phyloP scores from a whole-genome alignment of 768 basidiomycete genomes.

The Wakefieldia striispora region DNA sequence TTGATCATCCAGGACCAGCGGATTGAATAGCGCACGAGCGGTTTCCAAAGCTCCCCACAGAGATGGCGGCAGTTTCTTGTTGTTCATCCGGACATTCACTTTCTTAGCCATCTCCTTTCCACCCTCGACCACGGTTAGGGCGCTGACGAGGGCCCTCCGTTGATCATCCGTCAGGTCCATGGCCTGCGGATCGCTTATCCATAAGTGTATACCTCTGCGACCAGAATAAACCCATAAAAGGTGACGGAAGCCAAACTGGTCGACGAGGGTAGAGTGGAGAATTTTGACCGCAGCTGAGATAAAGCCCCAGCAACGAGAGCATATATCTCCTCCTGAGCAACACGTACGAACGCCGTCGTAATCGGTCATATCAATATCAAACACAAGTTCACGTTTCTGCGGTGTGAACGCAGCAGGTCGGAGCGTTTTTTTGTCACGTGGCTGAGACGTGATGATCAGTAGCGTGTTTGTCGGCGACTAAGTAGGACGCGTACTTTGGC shows the following conservation, averaged over 20 bases:
- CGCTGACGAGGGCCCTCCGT: constrained; percentile 81
- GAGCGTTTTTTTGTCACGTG: constrained; percentile 84
- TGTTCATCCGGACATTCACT: constrained; percentile 61
- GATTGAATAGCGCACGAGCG: constrained; percentile 56
- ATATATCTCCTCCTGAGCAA: constrained; percentile 89
- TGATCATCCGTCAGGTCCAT: constrained; percentile 91
- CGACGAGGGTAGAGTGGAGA: constrained; percentile 71
- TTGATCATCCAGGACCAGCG: constrained; percentile 77
- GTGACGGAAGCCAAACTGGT: constrained; percentile 88
- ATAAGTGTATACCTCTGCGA: constrained; percentile 96
- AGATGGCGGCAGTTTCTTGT: constrained; percentile 63
- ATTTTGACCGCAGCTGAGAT: constrained; percentile 91
- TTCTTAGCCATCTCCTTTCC: constrained; percentile 81
- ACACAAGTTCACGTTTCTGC: constrained; percentile 85
- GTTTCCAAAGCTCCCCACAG: constrained; percentile 54
- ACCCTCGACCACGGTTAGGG: constrained; percentile 79
- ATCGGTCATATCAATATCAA: constrained; percentile 99
- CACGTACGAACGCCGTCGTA: constrained; percentile 96
- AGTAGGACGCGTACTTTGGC: constrained; percentile 61
- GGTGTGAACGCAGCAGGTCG: constrained; percentile 70
- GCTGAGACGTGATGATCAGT: constrained; percentile 45
- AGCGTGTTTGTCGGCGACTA: background rate
- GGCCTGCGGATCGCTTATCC: constrained; percentile 90
- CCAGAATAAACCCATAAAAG: constrained; percentile 99
- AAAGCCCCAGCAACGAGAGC: constrained; percentile 91